Base-by-base conservation (phyloP, 1,284 basidiomycete genomes). In the Pterulicium gracile region DNA sequence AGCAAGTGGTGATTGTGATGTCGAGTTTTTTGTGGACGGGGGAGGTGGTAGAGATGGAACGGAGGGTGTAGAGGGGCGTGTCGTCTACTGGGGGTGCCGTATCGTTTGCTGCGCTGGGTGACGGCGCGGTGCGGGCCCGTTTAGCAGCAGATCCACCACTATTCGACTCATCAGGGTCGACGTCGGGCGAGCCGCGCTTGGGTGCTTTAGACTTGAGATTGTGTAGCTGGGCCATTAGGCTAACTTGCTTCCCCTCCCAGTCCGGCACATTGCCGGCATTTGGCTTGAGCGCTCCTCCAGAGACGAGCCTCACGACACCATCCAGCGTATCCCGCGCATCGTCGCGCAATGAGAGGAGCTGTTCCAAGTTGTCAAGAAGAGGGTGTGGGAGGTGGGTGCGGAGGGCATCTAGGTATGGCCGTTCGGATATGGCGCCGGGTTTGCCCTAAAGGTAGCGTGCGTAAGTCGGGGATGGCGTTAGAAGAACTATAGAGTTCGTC, bases 221-320 rank as follows among this genome's bases (percentile, higher is more conserved):
- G n/a, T n/a, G n/a, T n/a, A n/a, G n/a, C n/a, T n/a, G n/a, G n/a
- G n/a, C n/a, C n/a, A n/a, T n/a, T n/a, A n/a, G n/a, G n/a, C n/a
- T n/a, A n/a, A n/a, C n/a, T n/a, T n/a, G n/a, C n/a, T n/a, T n/a
- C n/a, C n/a, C n/a, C 17, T 68, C 63, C 5, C 77, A 72, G 13
- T 87, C 67, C 45, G 87, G 82, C 27, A 89, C 86, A 50, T 73
- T 74, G 57, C 80, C 90, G 12, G 87, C 87, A 5, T 75, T 81
- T 40, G 69, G 73, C 58, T 90, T 86, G 64, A 90, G 90, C 19
- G 73, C n/a, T n/a, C n/a, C n/a, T n/a, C n/a, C n/a, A n/a, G n/a
- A 32, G 27, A n/a, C 27, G n/a, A n/a, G n/a, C n/a, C n/a, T n/a
- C n/a, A n/a, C n/a, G n/a, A n/a, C n/a, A n/a, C n/a, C n/a, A n/a